These are phyloP conservation scores for Moricandia moricandioides DNA, from an alignment of 345 rosid species.

Conservation along the genomic window DNA sequence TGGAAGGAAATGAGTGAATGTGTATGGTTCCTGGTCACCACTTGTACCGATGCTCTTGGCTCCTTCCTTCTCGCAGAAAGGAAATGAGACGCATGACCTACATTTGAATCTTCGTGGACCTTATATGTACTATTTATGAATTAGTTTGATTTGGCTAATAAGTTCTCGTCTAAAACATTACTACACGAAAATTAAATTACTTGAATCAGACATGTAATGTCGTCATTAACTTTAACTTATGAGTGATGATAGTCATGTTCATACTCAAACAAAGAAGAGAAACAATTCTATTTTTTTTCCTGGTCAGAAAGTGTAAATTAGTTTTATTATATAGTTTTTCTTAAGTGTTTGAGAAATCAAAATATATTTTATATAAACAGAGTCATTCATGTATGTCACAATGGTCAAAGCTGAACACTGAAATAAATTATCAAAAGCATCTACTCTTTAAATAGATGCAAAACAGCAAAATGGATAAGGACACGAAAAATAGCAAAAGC, in stretches of 20 bases:
- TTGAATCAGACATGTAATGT: not conserved
- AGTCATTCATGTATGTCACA: not conserved
- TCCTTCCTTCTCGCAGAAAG: not conserved
- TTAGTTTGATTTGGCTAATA: not conserved
- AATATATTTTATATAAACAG: not conserved
- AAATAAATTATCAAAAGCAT: not conserved
- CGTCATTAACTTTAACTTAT: not conserved
- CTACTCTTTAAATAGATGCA: not conserved
- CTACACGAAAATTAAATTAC: not conserved
- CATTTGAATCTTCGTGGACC: not conserved
- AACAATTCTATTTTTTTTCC: not conserved
- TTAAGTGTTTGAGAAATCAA: not conserved
- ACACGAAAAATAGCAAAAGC: not conserved
- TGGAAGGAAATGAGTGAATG: not conserved
- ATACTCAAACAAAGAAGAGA: not conserved
- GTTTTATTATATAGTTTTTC: not conserved
- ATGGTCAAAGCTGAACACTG: conserved; percentile 1
- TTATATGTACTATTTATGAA: not conserved
- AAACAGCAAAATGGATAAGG: not conserved
- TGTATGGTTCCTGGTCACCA: not conserved
- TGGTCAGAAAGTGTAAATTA: not conserved
- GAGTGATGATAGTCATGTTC: not conserved
- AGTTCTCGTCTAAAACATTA: not conserved
- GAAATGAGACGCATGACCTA: not conserved
- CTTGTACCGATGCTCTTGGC: not conserved